Evolutionary conservation across 1,139 yeast genomes (phyloP).

Genomic region (Zygoascus sp.): DNA sequence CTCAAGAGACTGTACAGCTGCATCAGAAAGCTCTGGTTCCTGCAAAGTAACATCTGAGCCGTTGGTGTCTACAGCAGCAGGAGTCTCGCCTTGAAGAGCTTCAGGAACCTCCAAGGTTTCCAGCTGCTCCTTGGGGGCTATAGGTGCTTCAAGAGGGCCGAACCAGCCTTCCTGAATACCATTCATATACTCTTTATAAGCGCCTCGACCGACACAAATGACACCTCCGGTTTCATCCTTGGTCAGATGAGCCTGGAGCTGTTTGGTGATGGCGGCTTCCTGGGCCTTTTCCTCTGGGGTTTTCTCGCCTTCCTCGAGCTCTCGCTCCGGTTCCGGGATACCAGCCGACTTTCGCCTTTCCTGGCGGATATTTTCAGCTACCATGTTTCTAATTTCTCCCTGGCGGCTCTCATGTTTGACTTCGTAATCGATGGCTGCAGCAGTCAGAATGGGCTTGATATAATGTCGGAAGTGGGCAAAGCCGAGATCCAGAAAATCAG

Average conservation of each 20-base stretch:
- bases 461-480: conserved; percentile 70
- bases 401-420: conserved; percentile 67
- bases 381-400: conserved; percentile 78
- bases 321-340: conserved; percentile 21
- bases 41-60: too few relatives aligned
- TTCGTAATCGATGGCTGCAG: conserved; percentile 85
- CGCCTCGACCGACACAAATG: conserved; percentile 90
- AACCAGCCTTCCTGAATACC: conserved; percentile 94
- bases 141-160: conserved; percentile 61
- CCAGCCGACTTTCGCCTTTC: conserved; percentile 46
- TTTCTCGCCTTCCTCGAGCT: conserved; percentile 13
- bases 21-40: too few relatives aligned
- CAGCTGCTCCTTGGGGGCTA: too few relatives aligned
- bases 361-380: conserved; percentile 78
- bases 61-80: too few relatives aligned
- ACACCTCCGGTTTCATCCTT: conserved; percentile 64
- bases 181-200: conserved; percentile 83
- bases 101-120: too few relatives aligned
- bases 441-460: conserved; percentile 79
- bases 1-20: neutral
- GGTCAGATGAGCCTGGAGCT: conserved; percentile 15
- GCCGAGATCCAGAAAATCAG: conserved; percentile 78
- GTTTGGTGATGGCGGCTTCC: conserved; percentile 25
- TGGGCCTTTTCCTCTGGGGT: conserved; percentile 30
- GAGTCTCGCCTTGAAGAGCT: too few relatives aligned